Evolutionary conservation across 2,329 filamentous ascomycete species (phyloP).

Genomic region (Simplicillium aogashimaense): DNA sequence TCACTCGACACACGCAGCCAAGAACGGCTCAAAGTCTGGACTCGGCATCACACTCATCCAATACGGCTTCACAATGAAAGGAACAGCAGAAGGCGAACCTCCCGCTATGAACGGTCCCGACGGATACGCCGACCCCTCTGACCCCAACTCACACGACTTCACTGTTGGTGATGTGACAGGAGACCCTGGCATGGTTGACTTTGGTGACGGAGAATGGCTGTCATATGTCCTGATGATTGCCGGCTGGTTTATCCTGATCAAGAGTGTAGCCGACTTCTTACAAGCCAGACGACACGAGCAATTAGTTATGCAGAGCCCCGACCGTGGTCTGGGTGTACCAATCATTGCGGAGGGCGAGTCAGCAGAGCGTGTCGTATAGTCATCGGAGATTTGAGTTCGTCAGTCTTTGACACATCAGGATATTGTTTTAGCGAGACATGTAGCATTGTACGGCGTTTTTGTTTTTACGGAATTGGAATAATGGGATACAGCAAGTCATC

Average conservation of each 20-base stretch:
- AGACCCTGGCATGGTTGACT: constrained; percentile 37
- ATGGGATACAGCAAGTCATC: too few relatives aligned
- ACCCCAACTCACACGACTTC: constrained; percentile 87
- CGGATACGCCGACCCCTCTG: constrained; percentile 60
- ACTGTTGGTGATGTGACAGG: constrained; percentile 58
- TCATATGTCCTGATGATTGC: constrained; percentile 93
- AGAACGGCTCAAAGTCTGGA: constrained; percentile 90
- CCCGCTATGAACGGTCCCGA: constrained; percentile 39
- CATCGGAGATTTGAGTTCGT: too few relatives aligned
- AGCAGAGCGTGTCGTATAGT: constrained; percentile 64
- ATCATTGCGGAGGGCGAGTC: constrained; percentile 81
- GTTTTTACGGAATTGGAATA: too few relatives aligned
- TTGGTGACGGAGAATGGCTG: constrained; percentile 75
- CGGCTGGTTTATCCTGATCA: constrained; percentile 95
- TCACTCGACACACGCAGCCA: constrained; percentile 95
- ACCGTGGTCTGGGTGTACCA: constrained; percentile 73
- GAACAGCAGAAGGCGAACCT: constrained; percentile 33
- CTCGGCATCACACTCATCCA: constrained; percentile 93
- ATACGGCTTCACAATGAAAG: constrained; percentile 94
- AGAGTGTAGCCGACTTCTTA: constrained; percentile 85
- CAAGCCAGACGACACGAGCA: constrained; percentile 84
- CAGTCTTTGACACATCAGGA: too few relatives aligned
- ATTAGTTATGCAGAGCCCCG: constrained; percentile 84
- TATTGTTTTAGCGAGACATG: too few relatives aligned
- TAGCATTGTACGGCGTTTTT: too few relatives aligned